Evolutionary conservation across 805 yeast genomes (phyloP), one percentile per base, ranked within the genome.

Genomic region (Brettanomyces nanus): DNA sequence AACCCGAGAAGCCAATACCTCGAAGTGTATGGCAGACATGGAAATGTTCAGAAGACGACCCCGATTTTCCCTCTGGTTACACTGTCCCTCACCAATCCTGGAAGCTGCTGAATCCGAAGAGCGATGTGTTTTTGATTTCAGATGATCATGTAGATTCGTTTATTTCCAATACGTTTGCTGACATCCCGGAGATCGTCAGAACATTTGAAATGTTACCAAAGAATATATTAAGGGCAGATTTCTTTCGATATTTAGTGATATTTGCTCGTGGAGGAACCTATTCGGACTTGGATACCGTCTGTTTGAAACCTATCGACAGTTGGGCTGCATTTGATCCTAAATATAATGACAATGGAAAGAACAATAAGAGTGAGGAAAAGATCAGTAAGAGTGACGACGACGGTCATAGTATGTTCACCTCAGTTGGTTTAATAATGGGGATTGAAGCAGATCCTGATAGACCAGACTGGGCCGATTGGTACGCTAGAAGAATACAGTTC

Each of bases 401-500:
- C 11, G 10, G 10, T 23, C 26, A 23, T 7, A 9, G 7, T 11
- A 10, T 31, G 23, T 20, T 25, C 14, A 47, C 54, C 2, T 52
- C 54, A n/a, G 73, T 85, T 2, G 97, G 97, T 0, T 66, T 90
- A 18, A 78, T 80, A 3, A 73, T 90, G 6, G 97, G 97, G 0
- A 85, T 90, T 31, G 98, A 92, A 57, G 97, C 97, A 1, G 98
- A 90, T 51, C 97, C 97, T 0, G 97, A 90, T 56, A 68, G 97
- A 47, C 80, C 80, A 0, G 97, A 90, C 59, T 92, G 98, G 98
- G 63, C 71, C 21, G 81, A 80, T 6, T 87, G 94, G 89, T 90
- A 86, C 54, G 94, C 97, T 0, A 71, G 97, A 36, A 69, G 97
- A 44, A 76, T 90, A 31, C 98, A 90, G 62, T 84, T 90, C 52